Evolutionary conservation across 2,329 filamentous ascomycete genomes (phyloP).

Genomic region (Lecanicillium sp.): DNA sequence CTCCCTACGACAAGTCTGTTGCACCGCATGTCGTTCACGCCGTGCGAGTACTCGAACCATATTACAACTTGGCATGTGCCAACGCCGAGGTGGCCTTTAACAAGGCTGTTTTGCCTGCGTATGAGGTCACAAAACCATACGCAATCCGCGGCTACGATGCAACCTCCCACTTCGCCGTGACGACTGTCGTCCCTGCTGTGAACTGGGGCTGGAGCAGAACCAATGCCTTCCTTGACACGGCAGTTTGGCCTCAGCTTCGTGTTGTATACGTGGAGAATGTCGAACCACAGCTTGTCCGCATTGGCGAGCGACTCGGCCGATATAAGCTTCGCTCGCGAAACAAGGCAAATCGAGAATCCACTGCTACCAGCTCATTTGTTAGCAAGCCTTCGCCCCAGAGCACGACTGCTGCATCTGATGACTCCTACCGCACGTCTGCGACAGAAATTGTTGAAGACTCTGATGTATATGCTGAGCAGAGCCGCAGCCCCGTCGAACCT

Average conservation of each 20-base stretch:
- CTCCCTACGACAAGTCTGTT: constrained; percentile 62
- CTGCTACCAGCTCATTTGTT: constrained; percentile 16
- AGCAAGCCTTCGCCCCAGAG: constrained; percentile 25
- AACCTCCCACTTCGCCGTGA: constrained; percentile 57
- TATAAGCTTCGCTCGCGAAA: constrained; percentile 37
- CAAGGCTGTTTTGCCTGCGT: constrained; percentile 66
- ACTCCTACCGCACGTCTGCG: constrained; percentile 3
- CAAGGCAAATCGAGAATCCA: background rate
- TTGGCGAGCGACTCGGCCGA: constrained; percentile 78
- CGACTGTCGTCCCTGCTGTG: constrained; percentile 64
- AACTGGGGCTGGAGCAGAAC: constrained; percentile 63
- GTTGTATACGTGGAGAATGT: constrained; percentile 84
- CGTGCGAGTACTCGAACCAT: constrained; percentile 53
- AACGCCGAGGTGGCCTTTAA: constrained; percentile 62
- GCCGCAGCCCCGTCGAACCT: constrained; percentile 28
- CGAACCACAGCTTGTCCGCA: constrained; percentile 87
- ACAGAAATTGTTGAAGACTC: constrained; percentile 10
- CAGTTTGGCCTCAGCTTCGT: constrained; percentile 73
- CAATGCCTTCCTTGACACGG: constrained; percentile 62
- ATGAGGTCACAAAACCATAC: constrained; percentile 67
- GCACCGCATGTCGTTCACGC: constrained; percentile 65
- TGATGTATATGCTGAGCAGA: constrained; percentile 10
- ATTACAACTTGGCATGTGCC: constrained; percentile 58
- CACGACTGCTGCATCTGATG: constrained; percentile 11
- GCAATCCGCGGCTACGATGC: constrained; percentile 58